Evolutionary conservation across 768 basidiomycete species (phyloP), one percentile per base, ranked within the genome.

Genomic region (Ramaria rubella): DNA sequence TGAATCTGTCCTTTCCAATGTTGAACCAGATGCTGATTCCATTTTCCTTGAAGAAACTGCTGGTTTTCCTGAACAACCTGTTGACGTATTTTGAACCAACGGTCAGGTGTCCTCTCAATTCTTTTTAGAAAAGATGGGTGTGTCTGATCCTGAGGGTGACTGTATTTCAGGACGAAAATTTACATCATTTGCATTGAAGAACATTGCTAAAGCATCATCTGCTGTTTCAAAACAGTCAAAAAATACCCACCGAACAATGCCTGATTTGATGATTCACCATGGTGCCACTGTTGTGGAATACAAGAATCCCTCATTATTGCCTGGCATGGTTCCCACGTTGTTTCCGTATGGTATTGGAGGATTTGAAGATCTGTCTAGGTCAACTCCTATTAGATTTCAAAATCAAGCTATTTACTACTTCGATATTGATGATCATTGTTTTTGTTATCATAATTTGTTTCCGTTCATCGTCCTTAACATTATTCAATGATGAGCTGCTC

Each of bases 101-200:
- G 7, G 23, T n/a, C 9, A 19, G n/a, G 23, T 21, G 43, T 9
- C 23, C 23, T 9, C 30, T 45, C 34, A 44, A 3, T 45, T 50
- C n/a, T 59, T 69, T 19, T 11, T 69, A 7, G 72, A 71, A 26
- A 60, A 58, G 21, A 65, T 66, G 60, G 70, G 72, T 21, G 64
- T 71, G 0, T 61, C 60, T 12, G 70, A 73, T 58, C 64, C 67
- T 17, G 67, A 70, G 31, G 27, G 60, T 54, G 59, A 48, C n/a
- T 61, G 50, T 17, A 8, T 71, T 0, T 43, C 58, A 42, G 70
- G 66, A 1, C 26, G 60, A 1, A 59, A 54, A 3, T 67, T 69
- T 52, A 63, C 46, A 3, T 65, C 67, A 17, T 29, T 64, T 17
- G 68, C 68, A 1, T 23, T 45, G 3, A 3, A 21, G 2, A 45